Evolutionary conservation across 2,329 filamentous ascomycete species (phyloP), one percentile per base, ranked within the genome.

Genomic region (Colletotrichum siamense): DNA sequence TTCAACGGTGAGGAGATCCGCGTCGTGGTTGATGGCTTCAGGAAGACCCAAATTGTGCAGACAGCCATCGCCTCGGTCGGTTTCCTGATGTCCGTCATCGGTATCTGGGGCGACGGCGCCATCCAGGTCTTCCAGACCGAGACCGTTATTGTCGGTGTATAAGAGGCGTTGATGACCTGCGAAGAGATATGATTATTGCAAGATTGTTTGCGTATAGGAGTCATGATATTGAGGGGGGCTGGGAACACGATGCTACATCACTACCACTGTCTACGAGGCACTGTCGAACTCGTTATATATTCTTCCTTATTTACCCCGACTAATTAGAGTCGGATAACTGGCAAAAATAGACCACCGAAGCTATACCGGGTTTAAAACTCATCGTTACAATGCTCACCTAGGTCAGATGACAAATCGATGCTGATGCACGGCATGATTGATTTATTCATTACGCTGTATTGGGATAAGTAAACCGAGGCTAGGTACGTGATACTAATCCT

Each of bases 71-170:
- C 90, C 4, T 89, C 89, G 5, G 73, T 91, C 59, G 92, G 89
- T 6, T 93, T 94, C 83, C 83, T 87, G 70, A 89, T 94, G 86
- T 89, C 92, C 24, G 87, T 94, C 22, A 84, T 94, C 44, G 92
- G 92, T 18, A 90, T 94, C 80, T 94, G 92, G 92, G 92, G 92
- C 7, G 92, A 93, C 82, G 91, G 91, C 30, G 86, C 86, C 55
- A 77, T 80, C 24, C 78, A 75, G 66, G 78, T 76, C 36, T 79
- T 77, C 71, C 71, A 78, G 71, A 73, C 39, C 55, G 77, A 79
- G 68, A 79, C 77, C 26, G 76, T 78, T 28, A 71, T 79, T 8
- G 67, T 77, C 32, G 75, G 72, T 18, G 67, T 77, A 75, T 76
- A 26, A 75, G 75, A 49, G 44, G 24, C 30, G 24, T n/a, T 13